Evolutionary conservation across 1,139 yeast genomes (phyloP), one percentile per base, ranked within the genome.

Genomic region (Pichiaceae sp.): DNA sequence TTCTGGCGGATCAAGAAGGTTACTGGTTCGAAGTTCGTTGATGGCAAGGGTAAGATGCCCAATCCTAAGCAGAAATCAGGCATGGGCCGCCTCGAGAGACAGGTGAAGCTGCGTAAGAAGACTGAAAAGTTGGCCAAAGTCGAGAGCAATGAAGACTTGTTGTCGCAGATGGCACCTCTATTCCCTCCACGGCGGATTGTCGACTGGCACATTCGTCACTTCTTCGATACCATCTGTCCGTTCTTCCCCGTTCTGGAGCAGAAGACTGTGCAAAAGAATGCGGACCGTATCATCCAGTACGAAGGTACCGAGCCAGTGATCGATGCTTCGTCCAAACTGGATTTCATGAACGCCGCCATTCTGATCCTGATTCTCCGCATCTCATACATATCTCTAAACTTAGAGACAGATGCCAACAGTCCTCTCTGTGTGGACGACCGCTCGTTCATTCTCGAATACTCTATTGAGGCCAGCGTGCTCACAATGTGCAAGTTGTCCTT

Each of bases 201-300:
- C 12, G 55, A 65, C 53, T 42, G 53, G 19, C 60, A 62, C 36
- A 38, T 67, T 12, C 60, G 62, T 17, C 47, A 64, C 31, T 75
- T 68, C 43, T 72, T 74, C 52, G 52, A 52, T 18, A 53, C 56
- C 15, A 56, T 72, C 4, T 70, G 72, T 45, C 75, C 77, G 1
- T 65, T 63, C 30, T 59, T 71, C 38, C 79, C 80, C 1, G 60
- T 70, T 28, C 40, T 74, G 19, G 78, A 74, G 50, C 77, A 74
- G 44, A 43, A 38, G 9, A 54, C 54, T 27, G 59, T 64, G 41
- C 50, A 53, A 35, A 46, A 43, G 2, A 38, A 52, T 21, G 31
- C 54, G 3, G 16, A 35, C 1, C 36, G 39, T 6, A 47, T 59
- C 7, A 23, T 57, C 16, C 15, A 29, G 38, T 32, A 33, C 31